These are phyloP conservation scores for Capsicum baccatum DNA, from an alignment of 257 asterid genomes.

Conservation along the genomic window DNA sequence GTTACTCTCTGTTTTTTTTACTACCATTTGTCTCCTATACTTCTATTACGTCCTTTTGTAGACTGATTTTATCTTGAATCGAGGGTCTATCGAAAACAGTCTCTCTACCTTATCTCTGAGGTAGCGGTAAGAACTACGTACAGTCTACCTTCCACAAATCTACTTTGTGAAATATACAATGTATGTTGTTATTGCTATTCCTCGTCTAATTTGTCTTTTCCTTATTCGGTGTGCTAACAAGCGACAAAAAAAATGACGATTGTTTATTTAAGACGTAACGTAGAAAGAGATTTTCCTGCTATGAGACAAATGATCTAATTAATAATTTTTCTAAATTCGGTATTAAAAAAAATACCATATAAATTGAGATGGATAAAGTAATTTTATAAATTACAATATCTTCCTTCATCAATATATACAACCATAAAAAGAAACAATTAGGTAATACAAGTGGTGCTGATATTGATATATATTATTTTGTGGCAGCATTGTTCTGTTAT, in stretches of 20 bases:
- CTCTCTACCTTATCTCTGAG: too few species aligned
- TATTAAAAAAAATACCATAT: not conserved
- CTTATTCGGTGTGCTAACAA: not conserved
- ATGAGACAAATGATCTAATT: not conserved
- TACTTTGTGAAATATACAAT: too few species aligned
- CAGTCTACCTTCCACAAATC: too few species aligned
- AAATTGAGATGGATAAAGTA: not conserved
- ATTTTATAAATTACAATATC: not conserved
- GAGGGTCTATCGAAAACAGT: too few species aligned
- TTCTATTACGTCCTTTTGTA: too few species aligned
- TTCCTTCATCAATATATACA: not conserved
- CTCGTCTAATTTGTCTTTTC: not conserved
- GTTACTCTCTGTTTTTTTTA: too few species aligned
- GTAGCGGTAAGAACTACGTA: too few species aligned
- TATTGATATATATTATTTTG: not conserved
- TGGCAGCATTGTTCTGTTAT: too few species aligned
- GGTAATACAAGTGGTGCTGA: not conserved
- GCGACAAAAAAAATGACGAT: accelerated
- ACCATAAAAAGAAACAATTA: not conserved
- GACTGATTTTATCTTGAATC: too few species aligned
- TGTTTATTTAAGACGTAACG: not conserved
- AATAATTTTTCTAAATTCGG: not conserved
- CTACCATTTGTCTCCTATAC: too few species aligned
- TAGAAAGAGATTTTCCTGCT: not conserved
- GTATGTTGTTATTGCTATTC: too few species aligned